Evolutionary conservation across 2,329 filamentous ascomycete species (phyloP), one percentile per base, ranked within the genome.

Genomic region (Cercospora zeina): DNA sequence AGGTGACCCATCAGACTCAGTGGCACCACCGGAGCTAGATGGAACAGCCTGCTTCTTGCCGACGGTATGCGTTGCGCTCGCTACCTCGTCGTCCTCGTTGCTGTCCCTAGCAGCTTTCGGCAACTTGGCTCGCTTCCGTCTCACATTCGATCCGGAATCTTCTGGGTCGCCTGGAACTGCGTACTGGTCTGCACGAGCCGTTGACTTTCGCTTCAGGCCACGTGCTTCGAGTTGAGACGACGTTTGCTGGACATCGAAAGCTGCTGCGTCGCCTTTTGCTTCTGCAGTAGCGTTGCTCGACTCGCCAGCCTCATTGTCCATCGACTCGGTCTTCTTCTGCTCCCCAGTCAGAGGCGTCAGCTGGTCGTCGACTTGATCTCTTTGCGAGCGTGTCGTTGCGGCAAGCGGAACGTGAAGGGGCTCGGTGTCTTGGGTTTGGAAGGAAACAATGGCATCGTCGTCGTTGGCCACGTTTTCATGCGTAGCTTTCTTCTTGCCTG

Each of bases 101-200:
- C 27, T 33, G 27, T 47, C 33, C 14, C 13, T 33, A 5, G 49
- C 42, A 51, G 36, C 34, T 14, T 42, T 57, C 11, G 37, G 51
- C 45, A 30, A 36, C 24, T 39, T 30, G 10, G 9, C n/a, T 19
- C 27, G 57, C 21, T 24, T 34, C 24, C 37, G 13, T 31, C 11
- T 37, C 7, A 13, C 31, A n/a, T 31, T 10, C 21, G 9, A 5
- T n/a, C 19, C 27, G 31, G 50, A 61, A 27, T 19, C 31, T 10
- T 34, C 21, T 21, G 49, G 8, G 16, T 57, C 47, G 8, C 42
- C 34, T 14, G 60, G 59, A 10, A 62, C 11, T 3, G 37, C 54
- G 19, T 62, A 62, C 14, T 33, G 60, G 14, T 57, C 55, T 30
- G 50, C 13, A 24, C 54, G 36, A 42, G 36, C 50, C n/a, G 47